These are phyloP conservation scores for Leucocoprinus birnbaumii DNA, from an alignment of 768 basidiomycete species.

Conservation along the genomic window DNA sequence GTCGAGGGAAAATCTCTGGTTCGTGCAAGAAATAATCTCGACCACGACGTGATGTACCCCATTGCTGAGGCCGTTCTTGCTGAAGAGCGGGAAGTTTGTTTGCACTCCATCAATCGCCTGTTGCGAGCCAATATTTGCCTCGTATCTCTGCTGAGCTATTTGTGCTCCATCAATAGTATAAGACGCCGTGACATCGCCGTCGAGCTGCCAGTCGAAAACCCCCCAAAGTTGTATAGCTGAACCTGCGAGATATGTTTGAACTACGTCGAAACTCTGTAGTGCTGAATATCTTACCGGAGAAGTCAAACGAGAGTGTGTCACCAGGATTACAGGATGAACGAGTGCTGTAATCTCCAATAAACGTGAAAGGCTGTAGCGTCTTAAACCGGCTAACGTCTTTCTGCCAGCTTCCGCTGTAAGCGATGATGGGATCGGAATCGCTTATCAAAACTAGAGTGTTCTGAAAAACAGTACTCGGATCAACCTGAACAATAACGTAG, in stretches of 20 bases:
- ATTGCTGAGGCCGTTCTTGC: constrained; percentile 13
- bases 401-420: constrained; percentile 19
- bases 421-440: constrained; percentile 19
- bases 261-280: too few relatives aligned
- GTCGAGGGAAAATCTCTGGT: constrained; percentile 20
- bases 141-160: constrained; percentile 15
- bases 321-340: constrained; percentile 15
- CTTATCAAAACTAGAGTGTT: constrained; percentile 22
- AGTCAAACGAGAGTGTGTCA: constrained; percentile 15
- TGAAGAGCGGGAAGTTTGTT: constrained; percentile 23
- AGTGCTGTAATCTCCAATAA: constrained; percentile 18
- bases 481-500: constrained; percentile 21
- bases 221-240: constrained; percentile 21
- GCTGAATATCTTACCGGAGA: constrained; percentile 12
- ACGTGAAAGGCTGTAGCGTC: constrained; percentile 9
- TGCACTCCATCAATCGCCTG: constrained; percentile 16
- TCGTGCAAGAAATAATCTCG: constrained; percentile 17
- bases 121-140: constrained; percentile 16
- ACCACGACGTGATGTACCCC: constrained; percentile 21
- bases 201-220: constrained; percentile 21
- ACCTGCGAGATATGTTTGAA: constrained; percentile 13
- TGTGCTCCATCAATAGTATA: constrained; percentile 22
- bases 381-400: constrained; percentile 1
- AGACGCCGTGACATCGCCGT: constrained; percentile 19
- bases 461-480: constrained; percentile 18